Conservation (phyloP, 352 stramenopile species). For the Globisporangium middletonii region DNA sequence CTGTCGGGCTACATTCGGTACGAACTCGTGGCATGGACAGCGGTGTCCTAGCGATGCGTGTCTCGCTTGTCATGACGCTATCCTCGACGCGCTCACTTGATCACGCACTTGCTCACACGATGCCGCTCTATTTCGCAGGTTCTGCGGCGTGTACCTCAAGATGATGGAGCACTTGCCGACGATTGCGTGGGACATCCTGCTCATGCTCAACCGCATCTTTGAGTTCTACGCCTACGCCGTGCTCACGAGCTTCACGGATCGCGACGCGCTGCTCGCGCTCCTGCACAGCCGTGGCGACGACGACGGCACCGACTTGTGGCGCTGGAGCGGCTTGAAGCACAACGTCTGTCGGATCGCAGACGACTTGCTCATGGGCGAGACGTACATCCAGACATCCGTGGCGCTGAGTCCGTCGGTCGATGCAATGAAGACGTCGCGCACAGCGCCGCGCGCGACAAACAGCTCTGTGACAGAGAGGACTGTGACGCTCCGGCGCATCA, state of each 20-base stretch:
- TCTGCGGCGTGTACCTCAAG: constrained; percentile 82
- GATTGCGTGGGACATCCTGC: constrained; percentile 62
- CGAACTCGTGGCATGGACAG: background rate
- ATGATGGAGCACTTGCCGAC: constrained; percentile 82
- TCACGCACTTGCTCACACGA: background rate
- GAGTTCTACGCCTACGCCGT: constrained; percentile 78
- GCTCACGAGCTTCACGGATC: constrained; percentile 58
- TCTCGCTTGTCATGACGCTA: background rate
- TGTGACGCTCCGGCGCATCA: constrained; percentile 51
- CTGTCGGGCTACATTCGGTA: constrained; percentile 70
- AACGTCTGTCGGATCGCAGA: constrained; percentile 51
- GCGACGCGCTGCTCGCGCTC: constrained; percentile 38
- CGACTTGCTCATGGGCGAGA: constrained; percentile 38
- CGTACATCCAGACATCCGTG: constrained; percentile 41
- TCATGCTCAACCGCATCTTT: constrained; percentile 67
- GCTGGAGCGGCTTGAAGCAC: constrained; percentile 34
- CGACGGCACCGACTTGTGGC: constrained; percentile 16
- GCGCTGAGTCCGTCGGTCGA: constrained; percentile 13
- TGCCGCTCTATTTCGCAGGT: constrained; percentile 16
- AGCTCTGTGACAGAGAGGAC: constrained; percentile 18
- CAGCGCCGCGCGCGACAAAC: constrained; percentile 17
- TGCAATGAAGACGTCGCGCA: background rate
- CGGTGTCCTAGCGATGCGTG: background rate
- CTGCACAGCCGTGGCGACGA: constrained; percentile 29
- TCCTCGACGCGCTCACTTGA: background rate